Conservation (phyloP, 345 rosid species). For the Eucalyptus sp. region DNA sequence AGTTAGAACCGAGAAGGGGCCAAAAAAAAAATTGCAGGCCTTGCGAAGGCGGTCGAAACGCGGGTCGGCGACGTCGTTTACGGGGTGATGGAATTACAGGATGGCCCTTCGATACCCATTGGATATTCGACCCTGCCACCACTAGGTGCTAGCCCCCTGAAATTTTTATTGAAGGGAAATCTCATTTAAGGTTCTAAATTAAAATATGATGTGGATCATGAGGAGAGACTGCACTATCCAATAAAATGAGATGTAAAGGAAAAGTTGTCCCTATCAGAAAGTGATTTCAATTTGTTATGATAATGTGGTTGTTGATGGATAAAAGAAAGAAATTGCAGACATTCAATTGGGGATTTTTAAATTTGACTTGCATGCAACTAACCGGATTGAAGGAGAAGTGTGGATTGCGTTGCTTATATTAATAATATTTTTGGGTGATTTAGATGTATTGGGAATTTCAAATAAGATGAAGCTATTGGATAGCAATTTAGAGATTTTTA, state of each 20-base stretch:
- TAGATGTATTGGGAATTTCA: too few species aligned
- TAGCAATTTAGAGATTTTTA: too few species aligned
- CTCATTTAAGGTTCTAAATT: background rate
- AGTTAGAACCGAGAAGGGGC: background rate
- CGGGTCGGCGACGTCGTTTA: background rate
- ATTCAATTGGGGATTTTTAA: background rate
- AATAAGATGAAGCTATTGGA: too few species aligned
- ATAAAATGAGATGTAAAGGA: background rate
- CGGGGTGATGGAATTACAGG: background rate
- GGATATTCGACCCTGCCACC: background rate
- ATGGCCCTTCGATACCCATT: background rate
- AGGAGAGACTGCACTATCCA: background rate
- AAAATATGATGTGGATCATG: background rate
- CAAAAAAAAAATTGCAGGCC: background rate
- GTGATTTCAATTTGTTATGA: fast-evolving
- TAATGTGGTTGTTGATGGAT: background rate
- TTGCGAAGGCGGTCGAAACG: background rate
- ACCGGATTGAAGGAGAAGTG: fast-evolving
- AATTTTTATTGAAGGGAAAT: background rate
- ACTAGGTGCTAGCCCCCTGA: background rate
- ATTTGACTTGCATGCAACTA: background rate
- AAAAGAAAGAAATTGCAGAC: too few species aligned
- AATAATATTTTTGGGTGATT: too few species aligned
- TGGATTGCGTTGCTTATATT: background rate
- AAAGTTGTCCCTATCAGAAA: fast-evolving